Evolutionary conservation across 192 early-diverging fungal genomes (phyloP).

Genomic region (Entrophospora sp.): DNA sequence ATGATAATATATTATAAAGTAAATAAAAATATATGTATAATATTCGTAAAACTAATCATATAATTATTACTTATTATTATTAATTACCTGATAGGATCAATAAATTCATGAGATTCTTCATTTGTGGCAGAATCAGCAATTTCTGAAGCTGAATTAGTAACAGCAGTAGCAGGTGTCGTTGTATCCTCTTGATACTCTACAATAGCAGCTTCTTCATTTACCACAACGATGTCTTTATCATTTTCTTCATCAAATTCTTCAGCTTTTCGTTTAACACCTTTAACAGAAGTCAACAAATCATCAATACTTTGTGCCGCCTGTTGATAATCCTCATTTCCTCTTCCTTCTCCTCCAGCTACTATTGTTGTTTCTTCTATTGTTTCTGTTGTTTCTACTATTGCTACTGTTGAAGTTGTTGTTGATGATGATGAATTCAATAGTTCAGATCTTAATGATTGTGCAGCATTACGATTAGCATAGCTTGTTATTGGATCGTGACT

Average conservation of each 20-base stretch:
- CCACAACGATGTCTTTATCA: slow-evolving; percentile 19
- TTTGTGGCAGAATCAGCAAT: no score
- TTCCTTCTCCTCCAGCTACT: no score
- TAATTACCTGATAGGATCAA: slow-evolving; percentile 37
- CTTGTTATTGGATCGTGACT: slow-evolving; percentile 1
- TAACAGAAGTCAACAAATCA: no score
- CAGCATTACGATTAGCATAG: slow-evolving; percentile 49
- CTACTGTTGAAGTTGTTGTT: no score
- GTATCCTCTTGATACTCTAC: no score
- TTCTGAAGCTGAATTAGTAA: no score
- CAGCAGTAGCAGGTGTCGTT: no score
- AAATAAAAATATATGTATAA: not conserved
- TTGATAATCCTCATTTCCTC: no score
- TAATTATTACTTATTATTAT: no score
- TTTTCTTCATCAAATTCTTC: slow-evolving; percentile 36
- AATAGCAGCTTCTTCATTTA: slow-evolving; percentile 22
- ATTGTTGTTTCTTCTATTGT: no score
- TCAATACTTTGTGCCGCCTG: no score
- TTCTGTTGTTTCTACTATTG: no score
- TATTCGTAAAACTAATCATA: not conserved
- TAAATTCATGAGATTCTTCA: slow-evolving; percentile 49
- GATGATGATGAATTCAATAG: slow-evolving; percentile 36
- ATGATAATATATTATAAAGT: slow-evolving; percentile 22
- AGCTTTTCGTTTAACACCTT: slow-evolving; percentile 37
- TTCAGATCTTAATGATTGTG: slow-evolving; percentile 54